Percentiles rank a stretch among this genome's conserved stretches.
phyloP scores from a whole-genome alignment of 495 filamentous ascomycete species.

The Apiosordaria backusii region DNA sequence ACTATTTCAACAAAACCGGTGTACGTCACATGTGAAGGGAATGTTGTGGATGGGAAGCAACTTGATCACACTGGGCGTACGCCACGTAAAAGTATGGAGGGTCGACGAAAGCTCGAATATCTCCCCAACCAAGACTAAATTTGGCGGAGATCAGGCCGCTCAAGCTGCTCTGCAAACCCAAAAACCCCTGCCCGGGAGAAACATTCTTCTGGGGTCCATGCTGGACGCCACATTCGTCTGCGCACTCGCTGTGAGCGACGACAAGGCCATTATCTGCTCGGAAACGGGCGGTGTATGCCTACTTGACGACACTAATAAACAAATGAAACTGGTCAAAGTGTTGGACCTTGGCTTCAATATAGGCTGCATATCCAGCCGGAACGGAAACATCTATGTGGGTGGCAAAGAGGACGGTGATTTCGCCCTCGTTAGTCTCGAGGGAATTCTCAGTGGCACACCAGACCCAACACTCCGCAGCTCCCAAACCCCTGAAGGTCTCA shows the following conservation, averaged over 20 bases:
- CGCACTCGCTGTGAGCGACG: conserved; percentile 67
- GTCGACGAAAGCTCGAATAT: conserved; percentile 58
- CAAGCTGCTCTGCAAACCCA: conserved; percentile 32
- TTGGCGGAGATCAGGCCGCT: conserved; percentile 38
- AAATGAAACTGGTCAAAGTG: conserved; percentile 63
- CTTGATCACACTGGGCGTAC: conserved; percentile 67
- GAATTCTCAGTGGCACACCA: conserved; percentile 34
- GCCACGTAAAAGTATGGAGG: conserved; percentile 93
- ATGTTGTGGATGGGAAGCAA: conserved; percentile 82
- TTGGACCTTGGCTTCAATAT: conserved; percentile 60
- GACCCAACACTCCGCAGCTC: conserved; percentile 30
- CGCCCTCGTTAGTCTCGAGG: conserved; percentile 36
- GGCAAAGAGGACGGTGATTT: conserved; percentile 44
- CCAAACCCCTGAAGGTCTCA: conserved; percentile 33
- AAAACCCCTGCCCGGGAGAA: conserved; percentile 56
- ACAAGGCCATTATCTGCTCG: conserved; percentile 66
- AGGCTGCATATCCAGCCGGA: conserved; percentile 54
- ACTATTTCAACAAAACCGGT: conserved; percentile 90
- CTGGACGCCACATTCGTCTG: conserved; percentile 80
- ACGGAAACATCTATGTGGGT: conserved; percentile 39
- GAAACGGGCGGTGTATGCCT: conserved; percentile 72
- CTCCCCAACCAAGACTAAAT: conserved; percentile 48
- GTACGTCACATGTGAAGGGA: conserved; percentile 73
- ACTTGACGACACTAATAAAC: conserved; percentile 70
- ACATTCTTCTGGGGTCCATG: conserved; percentile 71